A percentile compares a stretch with the other conserved stretches of the same genome.
Conservation (phyloP, 345 rosid species). For the Ceriops tagal region DNA sequence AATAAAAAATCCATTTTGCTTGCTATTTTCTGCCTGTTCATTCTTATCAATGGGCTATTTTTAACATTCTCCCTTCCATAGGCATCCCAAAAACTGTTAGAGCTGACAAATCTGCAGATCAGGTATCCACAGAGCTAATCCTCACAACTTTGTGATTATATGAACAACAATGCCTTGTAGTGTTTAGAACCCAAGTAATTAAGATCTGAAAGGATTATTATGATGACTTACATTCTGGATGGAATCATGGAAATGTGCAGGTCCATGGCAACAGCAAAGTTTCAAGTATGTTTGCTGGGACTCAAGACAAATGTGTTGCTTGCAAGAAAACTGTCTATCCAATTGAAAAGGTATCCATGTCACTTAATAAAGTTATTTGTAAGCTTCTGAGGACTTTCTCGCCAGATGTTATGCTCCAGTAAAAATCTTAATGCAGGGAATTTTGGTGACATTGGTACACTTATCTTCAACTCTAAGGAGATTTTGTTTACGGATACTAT, state of each 20-base stretch:
- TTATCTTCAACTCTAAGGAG: background rate
- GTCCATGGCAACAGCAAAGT: slow-evolving; percentile 53
- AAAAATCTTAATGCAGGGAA: background rate
- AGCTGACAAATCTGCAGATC: slow-evolving; percentile 46
- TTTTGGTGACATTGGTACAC: background rate
- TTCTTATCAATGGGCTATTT: background rate
- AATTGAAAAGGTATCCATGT: slow-evolving; percentile 49
- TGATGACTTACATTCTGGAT: background rate
- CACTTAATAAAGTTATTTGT: background rate
- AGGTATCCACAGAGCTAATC: slow-evolving; percentile 31
- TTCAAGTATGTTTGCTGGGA: slow-evolving; percentile 67
- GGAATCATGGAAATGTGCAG: slow-evolving; percentile 20
- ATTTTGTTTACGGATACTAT: background rate
- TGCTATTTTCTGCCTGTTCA: background rate
- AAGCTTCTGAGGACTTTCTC: background rate
- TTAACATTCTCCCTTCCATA: slow-evolving; percentile 13
- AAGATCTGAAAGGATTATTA: background rate
- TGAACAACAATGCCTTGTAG: background rate
- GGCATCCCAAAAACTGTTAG: slow-evolving; percentile 60
- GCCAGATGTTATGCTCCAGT: background rate
- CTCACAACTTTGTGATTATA: background rate
- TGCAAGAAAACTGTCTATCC: slow-evolving; percentile 80
- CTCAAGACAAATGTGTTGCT: slow-evolving; percentile 72
- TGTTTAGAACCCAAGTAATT: background rate
- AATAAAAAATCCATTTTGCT: too few relatives aligned